Evolutionary conservation across 768 basidiomycete genomes (phyloP), one percentile per base, ranked within the genome.

Genomic region (Tricholomella constricta): DNA sequence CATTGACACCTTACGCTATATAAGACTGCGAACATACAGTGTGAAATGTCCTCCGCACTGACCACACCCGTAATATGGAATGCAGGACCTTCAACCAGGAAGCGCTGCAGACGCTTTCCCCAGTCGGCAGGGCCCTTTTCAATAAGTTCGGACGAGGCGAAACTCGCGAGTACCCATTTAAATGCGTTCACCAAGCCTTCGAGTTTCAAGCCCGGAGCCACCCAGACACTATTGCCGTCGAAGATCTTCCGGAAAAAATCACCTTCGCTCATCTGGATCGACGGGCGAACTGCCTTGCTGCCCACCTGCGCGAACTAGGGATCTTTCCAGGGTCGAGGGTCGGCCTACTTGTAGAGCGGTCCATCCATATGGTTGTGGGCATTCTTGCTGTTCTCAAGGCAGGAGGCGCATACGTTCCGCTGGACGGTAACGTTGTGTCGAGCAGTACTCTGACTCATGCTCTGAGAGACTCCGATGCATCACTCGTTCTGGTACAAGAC

Each of bases 161-260:
- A 46, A 62, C 62, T 10, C 62, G 66, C 31, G 26, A 62, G 27
- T 58, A 67, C 19, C 76, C 80, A 8, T 82, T 80, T 65, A 63
- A 65, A 55, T 80, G 77, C 57, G 69, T 83, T 27, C 81, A 83
- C 56, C 78, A 81, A 51, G 82, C 83, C n/a, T 83, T 85, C 62
- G 75, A 75, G 46, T 67, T 67, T 52, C 73, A 79, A 53, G 79
- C 76, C 20, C 61, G 60, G 26, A 54, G 52, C 17, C 65, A 71
- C 35, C 78, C 81, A 6, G 61, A 75, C 36, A 63, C 66, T 8
- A 63, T 78, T 27, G 82, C 82, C 17, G 78, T 79, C 19, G 77
- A 81, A 60, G 76, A 83, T 55, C 69, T 76, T 44, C 70, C 69
- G n/a, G 62, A 75, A 20, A 67, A 62, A 12, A 80, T 84, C 50